Percentiles rank a stretch among this genome's conserved stretches.
phyloP scores from a whole-genome alignment of 441 rosid species.

The Populus hybrid region DNA sequence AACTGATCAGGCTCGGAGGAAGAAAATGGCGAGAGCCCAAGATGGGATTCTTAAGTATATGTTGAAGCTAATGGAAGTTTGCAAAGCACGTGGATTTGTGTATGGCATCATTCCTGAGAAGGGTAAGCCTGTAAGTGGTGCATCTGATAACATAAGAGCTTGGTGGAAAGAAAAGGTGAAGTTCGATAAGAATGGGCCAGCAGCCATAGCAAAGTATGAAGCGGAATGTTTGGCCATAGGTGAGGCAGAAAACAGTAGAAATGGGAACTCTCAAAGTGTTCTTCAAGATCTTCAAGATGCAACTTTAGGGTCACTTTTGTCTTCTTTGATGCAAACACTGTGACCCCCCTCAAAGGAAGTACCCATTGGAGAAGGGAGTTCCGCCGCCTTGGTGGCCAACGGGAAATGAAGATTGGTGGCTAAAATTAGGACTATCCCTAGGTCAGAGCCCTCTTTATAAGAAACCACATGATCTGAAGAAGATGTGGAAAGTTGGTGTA shows the following conservation, averaged over 20 bases:
- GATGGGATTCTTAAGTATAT: constrained; percentile 98
- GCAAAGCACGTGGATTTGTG: constrained; percentile 31
- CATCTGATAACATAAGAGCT: constrained; percentile 93
- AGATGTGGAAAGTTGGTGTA: constrained; percentile 98
- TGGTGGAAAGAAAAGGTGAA: constrained; percentile 99
- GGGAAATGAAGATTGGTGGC: constrained; percentile 96
- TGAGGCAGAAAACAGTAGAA: constrained; percentile 52
- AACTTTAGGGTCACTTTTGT: constrained; percentile 82
- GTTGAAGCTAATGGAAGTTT: constrained; percentile 97
- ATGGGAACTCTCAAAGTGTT: constrained; percentile 51
- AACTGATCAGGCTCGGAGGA: constrained; percentile 90
- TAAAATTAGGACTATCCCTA: constrained; percentile 51
- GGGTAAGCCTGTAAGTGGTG: constrained; percentile 94
- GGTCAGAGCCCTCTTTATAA: constrained; percentile 79
- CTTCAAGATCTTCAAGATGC: constrained; percentile 97
- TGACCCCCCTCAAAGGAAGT: constrained; percentile 73
- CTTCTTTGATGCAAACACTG: constrained; percentile 88
- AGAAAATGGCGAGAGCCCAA: constrained; percentile 99
- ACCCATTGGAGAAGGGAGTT: constrained; percentile 77
- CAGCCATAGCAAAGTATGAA: constrained; percentile 83
- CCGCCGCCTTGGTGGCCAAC: constrained; percentile 99
- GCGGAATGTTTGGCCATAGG: constrained; percentile 69
- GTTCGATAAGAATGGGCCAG: constrained; percentile 97
- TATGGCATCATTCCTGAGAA: constrained; percentile 96
- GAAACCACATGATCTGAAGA: constrained; percentile 95